These are phyloP conservation scores for Sugiyamaella mastotermitis DNA, from an alignment of 805 yeast species.

Conservation along the genomic window DNA sequence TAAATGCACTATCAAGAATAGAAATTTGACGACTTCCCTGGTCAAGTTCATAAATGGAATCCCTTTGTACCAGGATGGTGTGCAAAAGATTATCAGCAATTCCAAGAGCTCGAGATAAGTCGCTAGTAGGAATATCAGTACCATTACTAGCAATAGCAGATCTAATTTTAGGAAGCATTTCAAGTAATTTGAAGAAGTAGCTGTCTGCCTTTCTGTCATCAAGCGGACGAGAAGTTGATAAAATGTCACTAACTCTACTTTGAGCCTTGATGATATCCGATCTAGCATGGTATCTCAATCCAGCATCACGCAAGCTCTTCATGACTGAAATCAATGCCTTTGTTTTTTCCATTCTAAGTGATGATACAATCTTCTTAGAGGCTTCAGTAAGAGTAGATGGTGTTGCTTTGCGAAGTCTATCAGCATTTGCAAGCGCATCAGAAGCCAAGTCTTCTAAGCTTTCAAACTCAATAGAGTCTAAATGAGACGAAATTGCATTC, in stretches of 20 bases:
- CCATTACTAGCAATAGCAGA: conserved; percentile 53
- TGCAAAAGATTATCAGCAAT: conserved; percentile 56
- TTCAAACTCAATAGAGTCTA: conserved; percentile 38
- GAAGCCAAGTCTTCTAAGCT: conserved; percentile 49
- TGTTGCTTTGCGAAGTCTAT: conserved; percentile 64
- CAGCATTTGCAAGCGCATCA: conserved; percentile 51
- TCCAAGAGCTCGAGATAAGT: conserved; percentile 70
- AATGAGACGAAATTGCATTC: conserved; percentile 38
- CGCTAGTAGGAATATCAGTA: conserved; percentile 70
- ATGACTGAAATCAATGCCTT: conserved; percentile 71
- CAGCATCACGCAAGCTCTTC: conserved; percentile 68
- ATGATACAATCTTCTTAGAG: conserved; percentile 60
- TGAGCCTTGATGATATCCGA: conserved; percentile 61
- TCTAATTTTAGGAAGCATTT: conserved; percentile 73
- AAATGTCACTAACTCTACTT: conserved; percentile 53
- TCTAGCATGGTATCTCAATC: conserved; percentile 61
- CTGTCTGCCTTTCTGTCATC: conserved; percentile 36
- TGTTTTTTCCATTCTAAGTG: conserved; percentile 75
- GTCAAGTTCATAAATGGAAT: not conserved
- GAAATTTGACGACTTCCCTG: too few species aligned
- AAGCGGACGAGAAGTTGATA: conserved; percentile 50
- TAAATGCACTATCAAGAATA: too few species aligned
- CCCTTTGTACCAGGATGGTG: not conserved
- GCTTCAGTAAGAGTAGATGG: conserved; percentile 68
- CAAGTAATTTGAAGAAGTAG: conserved; percentile 65